Evolutionary conservation across 306 rosid genomes (phyloP), one percentile per base, ranked within the genome.

Genomic region (Lathyrus aphaca): DNA sequence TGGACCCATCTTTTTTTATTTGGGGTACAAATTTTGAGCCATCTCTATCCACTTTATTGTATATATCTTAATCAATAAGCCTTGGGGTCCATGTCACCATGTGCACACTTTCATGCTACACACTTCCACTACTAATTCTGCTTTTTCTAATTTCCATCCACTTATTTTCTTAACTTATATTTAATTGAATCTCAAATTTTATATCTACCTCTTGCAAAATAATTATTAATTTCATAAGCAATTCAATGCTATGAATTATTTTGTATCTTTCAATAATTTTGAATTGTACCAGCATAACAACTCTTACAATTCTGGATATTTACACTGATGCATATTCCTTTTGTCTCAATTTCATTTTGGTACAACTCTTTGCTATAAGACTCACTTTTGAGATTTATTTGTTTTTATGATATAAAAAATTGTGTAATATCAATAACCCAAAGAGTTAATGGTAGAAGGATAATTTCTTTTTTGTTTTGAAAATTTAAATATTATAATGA

Each of bases 31-130:
- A 32, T 32, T 37, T 48, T 39, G 69, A 2, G 69, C 76, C 76
- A 72, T 61, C 46, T 14, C 59, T 60, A 48, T 46, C 76, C 49
- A 10, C 66, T 37, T 61, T 35, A 61, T 18, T 38, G 48, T 61
- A 17, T 60, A 60, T 17, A 58, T 54, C 48, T 35, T 38, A 61
- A 61, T 61, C 66, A 61, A 37, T 61, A 16, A 10, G 29, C 5
- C 27, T 9, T 35, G 18, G 18, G 29, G 25, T 71, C 75, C 59
- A 44, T 51, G 13, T 57, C 68, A 25, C 1, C 66, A 55, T 40
- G 54, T 69, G 65, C 39, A 30, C 35, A 50, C 5, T 62, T 38
- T 10, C 0, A 61, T 48, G 19, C 62, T 21, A 27, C 8, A 16
- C 17, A 10, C 5, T 29, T 10, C 29, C 6, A 14, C 15, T 62